Evolutionary conservation across 2,329 filamentous ascomycete species (phyloP).

Genomic region (Talaromyces amestolkiae): DNA sequence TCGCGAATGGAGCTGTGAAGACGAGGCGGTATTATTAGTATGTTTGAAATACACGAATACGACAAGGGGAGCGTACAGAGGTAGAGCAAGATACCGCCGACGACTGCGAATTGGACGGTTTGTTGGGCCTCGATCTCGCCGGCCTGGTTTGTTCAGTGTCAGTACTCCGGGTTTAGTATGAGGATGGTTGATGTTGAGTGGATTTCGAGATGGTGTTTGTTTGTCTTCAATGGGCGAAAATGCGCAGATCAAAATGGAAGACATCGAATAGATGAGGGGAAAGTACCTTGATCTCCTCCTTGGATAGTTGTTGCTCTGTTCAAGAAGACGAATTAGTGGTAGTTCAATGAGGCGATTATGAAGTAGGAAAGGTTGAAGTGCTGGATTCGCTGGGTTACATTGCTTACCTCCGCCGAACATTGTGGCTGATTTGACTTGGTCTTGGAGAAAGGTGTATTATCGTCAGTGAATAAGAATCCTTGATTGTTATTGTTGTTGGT

Average conservation of each 20-base stretch:
- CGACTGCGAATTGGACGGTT: constrained; percentile 55
- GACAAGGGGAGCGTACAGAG: constrained; percentile 51
- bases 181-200: not conserved
- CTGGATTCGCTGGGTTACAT: not conserved
- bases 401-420: constrained; percentile 20
- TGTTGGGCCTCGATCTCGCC: constrained; percentile 54
- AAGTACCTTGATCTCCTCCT: constrained; percentile 46
- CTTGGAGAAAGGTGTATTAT: not conserved
- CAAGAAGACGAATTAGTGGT: not conserved
- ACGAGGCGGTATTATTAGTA: not conserved
- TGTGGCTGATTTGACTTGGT: not conserved
- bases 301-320: constrained; percentile 45
- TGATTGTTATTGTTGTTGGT: not conserved
- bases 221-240: not conserved
- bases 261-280: not conserved
- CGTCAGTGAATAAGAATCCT: too few relatives aligned
- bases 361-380: not conserved
- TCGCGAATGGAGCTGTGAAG: constrained; percentile 47
- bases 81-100: constrained; percentile 58
- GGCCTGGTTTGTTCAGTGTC: constrained; percentile 29
- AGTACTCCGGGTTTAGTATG: not conserved
- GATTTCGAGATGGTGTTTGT: not conserved
- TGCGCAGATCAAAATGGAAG: not conserved
- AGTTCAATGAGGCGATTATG: not conserved
- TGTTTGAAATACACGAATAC: too few relatives aligned